These are phyloP conservation scores for Fraxinus baroniana DNA, from an alignment of 305 asterid species.

Conservation along the genomic window DNA sequence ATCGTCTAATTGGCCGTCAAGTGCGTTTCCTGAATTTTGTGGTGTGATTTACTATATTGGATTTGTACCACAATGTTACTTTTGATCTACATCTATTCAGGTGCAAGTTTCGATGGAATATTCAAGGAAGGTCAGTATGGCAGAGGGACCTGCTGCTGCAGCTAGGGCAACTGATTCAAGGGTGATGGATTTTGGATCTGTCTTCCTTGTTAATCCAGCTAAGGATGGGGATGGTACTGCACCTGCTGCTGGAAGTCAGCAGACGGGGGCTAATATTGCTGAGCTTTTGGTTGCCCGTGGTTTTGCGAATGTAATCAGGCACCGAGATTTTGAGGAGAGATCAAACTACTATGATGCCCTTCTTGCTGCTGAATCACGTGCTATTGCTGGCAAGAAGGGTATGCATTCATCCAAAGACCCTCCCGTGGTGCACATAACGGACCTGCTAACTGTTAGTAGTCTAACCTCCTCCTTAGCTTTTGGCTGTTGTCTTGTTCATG, in stretches of 20 bases:
- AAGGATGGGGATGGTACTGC: slow-evolving; percentile 71
- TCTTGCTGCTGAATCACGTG: slow-evolving; percentile 87
- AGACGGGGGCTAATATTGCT: slow-evolving; percentile 66
- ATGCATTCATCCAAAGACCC: slow-evolving; percentile 88
- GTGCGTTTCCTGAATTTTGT: slow-evolving; percentile 37
- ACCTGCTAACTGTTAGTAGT: slow-evolving; percentile 74
- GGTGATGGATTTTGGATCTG: slow-evolving; percentile 95
- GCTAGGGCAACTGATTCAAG: slow-evolving; percentile 58
- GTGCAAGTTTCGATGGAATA: slow-evolving; percentile 97
- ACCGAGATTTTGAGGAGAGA: slow-evolving; percentile 96
- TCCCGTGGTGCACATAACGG: slow-evolving; percentile 81
- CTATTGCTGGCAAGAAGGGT: slow-evolving; percentile 82
- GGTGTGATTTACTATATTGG: slow-evolving; percentile 11
- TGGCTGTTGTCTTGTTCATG: not conserved
- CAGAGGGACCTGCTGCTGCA: slow-evolving; percentile 65
- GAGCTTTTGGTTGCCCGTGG: slow-evolving; percentile 95
- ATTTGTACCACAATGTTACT: slow-evolving; percentile 22
- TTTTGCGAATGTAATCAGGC: slow-evolving; percentile 84
- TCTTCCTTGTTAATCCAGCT: slow-evolving; percentile 59
- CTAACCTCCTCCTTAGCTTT: slow-evolving; percentile 11
- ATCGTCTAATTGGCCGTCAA: slow-evolving; percentile 86
- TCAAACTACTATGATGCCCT: slow-evolving; percentile 89
- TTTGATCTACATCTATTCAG: slow-evolving; percentile 36
- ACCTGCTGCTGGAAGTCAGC: slow-evolving; percentile 59
- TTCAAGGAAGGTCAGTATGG: slow-evolving; percentile 72